Evolutionary conservation across 2,329 filamentous ascomycete genomes (phyloP).

Genomic region (Apiospora kogelbergensis): DNA sequence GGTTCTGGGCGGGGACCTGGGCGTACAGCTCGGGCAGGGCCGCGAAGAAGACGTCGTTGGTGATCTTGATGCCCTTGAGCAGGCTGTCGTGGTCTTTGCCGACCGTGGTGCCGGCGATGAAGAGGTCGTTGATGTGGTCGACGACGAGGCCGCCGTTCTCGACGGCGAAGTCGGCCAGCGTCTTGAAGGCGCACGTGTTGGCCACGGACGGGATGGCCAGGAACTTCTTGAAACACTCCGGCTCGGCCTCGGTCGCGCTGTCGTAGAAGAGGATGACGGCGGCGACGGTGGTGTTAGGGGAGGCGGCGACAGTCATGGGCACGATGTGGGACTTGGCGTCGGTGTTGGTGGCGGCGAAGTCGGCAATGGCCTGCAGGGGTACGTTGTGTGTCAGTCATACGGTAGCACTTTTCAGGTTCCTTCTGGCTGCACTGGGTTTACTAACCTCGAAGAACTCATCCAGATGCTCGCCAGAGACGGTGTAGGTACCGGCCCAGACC

Average conservation of each 20-base stretch:
- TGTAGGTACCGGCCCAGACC: constrained; percentile 22
- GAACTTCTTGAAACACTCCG: constrained; percentile 34
- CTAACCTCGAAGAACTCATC: constrained; percentile 20
- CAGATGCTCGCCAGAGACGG: constrained; percentile 19
- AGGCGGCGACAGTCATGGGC: constrained; percentile 21
- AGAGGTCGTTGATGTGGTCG: constrained; percentile 35
- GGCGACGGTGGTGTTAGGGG: constrained; percentile 24
- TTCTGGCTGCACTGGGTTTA: neutral
- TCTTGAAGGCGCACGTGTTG: constrained; percentile 36
- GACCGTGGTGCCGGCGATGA: constrained; percentile 34
- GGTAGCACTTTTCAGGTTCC: too few relatives aligned
- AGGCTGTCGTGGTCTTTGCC: constrained; percentile 21
- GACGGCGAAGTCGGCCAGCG: constrained; percentile 31
- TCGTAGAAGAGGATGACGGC: constrained; percentile 39
- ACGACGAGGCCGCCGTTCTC: constrained; percentile 33
- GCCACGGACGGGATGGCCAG: constrained; percentile 33
- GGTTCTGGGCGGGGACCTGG: constrained; percentile 18
- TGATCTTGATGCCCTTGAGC: constrained; percentile 20
- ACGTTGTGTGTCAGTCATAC: neutral
- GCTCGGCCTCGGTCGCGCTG: constrained; percentile 28
- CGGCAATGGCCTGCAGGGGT: constrained; percentile 20
- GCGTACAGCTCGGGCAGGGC: constrained; percentile 21
- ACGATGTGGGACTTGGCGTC: constrained; percentile 24
- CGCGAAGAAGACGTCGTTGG: constrained; percentile 23
- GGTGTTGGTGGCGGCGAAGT: constrained; percentile 23